These are phyloP conservation scores for Phylloporus sp. DNA, from an alignment of 768 basidiomycete species.

Conservation along the genomic window DNA sequence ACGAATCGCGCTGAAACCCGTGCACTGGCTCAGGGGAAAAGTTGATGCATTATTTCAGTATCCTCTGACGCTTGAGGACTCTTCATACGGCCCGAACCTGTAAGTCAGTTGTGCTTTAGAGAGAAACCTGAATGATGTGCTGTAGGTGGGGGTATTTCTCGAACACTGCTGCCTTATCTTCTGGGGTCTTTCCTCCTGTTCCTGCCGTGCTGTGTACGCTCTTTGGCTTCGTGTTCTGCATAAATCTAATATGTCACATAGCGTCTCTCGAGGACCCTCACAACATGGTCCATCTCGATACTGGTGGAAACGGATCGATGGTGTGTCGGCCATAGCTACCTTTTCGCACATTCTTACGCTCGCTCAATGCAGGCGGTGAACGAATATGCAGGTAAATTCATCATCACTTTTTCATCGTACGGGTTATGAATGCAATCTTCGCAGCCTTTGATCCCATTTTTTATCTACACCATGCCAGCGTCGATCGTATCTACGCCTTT, in stretches of 20 bases:
- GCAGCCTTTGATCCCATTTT: constrained; percentile 18
- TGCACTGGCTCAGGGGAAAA: constrained; percentile 16
- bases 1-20: neutral
- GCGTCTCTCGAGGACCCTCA: constrained; percentile 20
- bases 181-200: neutral
- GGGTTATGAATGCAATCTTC: neutral
- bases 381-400: constrained; percentile 17
- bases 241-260: neutral
- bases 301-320: constrained; percentile 16
- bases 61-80: constrained; percentile 6
- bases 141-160: neutral
- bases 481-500: constrained; percentile 18
- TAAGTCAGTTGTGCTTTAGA: neutral
- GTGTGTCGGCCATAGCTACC: neutral
- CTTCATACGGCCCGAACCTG: constrained; percentile 16
- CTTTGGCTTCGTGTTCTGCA: neutral
- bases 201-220: neutral
- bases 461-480: constrained; percentile 16
- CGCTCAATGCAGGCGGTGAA: constrained; percentile 5
- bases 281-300: constrained; percentile 16
- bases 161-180: neutral
- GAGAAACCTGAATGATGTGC: neutral
- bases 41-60: constrained; percentile 13
- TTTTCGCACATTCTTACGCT: neutral
- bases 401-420: neutral